Conservation (phyloP, 345 rosid species). For the Sisymbrium irio region DNA sequence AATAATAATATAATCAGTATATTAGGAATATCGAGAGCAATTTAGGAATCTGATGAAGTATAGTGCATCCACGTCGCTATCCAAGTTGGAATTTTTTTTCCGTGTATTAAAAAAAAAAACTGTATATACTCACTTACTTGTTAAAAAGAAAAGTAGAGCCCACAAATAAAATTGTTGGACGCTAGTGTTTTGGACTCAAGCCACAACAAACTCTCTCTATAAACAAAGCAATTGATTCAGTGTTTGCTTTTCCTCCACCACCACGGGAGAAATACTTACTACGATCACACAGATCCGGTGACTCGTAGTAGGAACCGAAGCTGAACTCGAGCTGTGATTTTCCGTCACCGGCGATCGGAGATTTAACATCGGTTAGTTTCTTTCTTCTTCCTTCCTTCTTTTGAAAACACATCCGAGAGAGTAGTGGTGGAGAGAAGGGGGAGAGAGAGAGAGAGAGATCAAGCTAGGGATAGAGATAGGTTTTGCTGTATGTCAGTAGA, state of each 20-base stretch:
- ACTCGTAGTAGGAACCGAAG: background rate
- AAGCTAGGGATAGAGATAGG: conserved; percentile 36
- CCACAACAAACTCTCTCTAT: no score
- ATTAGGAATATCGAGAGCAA: background rate
- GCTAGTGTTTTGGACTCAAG: no score
- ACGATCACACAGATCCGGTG: conserved; percentile 27
- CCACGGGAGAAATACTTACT: background rate
- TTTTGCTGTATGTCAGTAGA: conserved; percentile 94
- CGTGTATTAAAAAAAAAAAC: background rate
- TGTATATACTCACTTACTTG: background rate
- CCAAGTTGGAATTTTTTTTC: conserved; percentile 12
- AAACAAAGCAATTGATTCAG: no score
- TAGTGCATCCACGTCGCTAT: conserved; percentile 30
- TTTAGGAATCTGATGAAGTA: background rate
- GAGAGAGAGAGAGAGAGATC: conserved; percentile 11
- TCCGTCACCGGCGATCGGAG: background rate
- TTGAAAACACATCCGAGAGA: background rate
- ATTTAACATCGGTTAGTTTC: background rate
- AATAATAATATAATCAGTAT: background rate
- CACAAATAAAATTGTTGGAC: conserved; percentile 8
- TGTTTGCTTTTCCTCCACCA: no score
- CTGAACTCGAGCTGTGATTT: background rate
- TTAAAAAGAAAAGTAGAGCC: background rate
- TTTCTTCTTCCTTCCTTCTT: no score
- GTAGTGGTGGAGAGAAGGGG: conserved; percentile 16